Base-by-base conservation (phyloP, 2,329 filamentous ascomycete species). In the Grosmannia clavigera region DNA sequence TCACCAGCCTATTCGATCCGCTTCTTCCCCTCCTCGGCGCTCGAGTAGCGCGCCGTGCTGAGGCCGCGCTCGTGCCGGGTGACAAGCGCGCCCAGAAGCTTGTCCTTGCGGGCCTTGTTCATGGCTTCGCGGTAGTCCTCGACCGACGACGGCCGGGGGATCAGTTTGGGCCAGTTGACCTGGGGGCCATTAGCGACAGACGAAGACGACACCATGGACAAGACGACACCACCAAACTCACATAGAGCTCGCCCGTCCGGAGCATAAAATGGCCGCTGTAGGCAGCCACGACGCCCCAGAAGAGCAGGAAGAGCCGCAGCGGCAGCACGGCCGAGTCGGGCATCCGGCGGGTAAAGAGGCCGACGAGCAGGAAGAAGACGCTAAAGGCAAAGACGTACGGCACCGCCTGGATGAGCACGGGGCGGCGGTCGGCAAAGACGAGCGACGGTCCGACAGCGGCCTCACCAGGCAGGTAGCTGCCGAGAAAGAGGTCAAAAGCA, bases 111-210 rank as follows among this genome's bases (percentile, higher is more conserved):
- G 14, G 92, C 91, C 70, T 90, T 88, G 66, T 81, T 80, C 65
- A 96, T 83, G 58, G 92, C 89, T 67, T 96, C 91, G 67, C 90
- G 85, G 72, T 92, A 95, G 48, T 90, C 90, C 68, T 99, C 94
- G 7, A 84, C 81, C 3, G 90, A 92, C 74, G 88, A 95, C 2
- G 89, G 84, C 19, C 90, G 86, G 12, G 91, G 92, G 72, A 95
- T 95, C 55, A 99, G 82, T 70, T 95, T 96, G 11, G 94, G 94
- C 94, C 95, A 99, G 75, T 96, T 97, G 66, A 96, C 92, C 91
- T 96, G n/a, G 16, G 22, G 3, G 33, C 1, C 22, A 14, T 14
- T 40, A 19, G 46, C 19, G 16, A 27, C 22, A 33, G n/a, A n/a
- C 4, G n/a, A 33, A 25, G 29, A 51, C 31, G 2, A 22, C 22